phyloP scores from a whole-genome alignment of 208 protist species.

The Blechomonas ayalai region DNA sequence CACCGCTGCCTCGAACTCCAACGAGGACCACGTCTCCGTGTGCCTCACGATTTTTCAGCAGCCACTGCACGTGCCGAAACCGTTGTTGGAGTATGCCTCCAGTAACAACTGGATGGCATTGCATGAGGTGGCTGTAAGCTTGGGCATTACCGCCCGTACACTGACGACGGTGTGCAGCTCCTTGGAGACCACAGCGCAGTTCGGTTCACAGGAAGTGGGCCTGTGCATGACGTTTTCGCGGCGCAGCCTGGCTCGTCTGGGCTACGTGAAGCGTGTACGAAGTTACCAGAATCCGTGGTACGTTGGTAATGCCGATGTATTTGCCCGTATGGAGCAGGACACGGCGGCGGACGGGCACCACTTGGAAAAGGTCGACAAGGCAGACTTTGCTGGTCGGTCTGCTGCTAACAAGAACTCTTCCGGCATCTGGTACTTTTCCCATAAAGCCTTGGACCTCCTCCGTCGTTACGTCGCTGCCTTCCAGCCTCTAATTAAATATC shows the following conservation, averaged over 20 bases:
- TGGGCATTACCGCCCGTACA: slow-evolving; percentile 40
- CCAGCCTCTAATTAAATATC: slow-evolving; percentile 51
- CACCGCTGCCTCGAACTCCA: slow-evolving; percentile 13
- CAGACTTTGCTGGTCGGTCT: slow-evolving; percentile 44
- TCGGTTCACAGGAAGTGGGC: slow-evolving; percentile 79
- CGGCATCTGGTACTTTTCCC: slow-evolving; percentile 81
- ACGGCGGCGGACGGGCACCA: slow-evolving; percentile 50
- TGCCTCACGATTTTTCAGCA: slow-evolving; percentile 14
- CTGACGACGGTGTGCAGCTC: slow-evolving; percentile 67
- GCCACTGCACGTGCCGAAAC: slow-evolving; percentile 37
- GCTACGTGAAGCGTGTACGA: slow-evolving; percentile 72
- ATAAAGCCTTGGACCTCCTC: slow-evolving; percentile 50
- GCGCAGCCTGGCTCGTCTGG: slow-evolving; percentile 59
- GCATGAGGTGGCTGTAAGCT: slow-evolving; percentile 38
- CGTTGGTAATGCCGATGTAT: slow-evolving; percentile 54
- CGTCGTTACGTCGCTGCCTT: slow-evolving; percentile 55
- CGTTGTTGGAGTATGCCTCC: slow-evolving; percentile 37
- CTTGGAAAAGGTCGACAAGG: slow-evolving; percentile 53
- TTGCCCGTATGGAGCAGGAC: slow-evolving; percentile 65
- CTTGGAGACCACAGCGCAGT: slow-evolving; percentile 61
- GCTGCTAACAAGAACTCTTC: slow-evolving; percentile 28
- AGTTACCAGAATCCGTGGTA: slow-evolving; percentile 70
- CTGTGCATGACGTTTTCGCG: slow-evolving; percentile 72
- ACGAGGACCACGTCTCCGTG: slow-evolving; percentile 29
- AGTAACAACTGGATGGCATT: slow-evolving; percentile 65